phyloP scores from a whole-genome alignment of 305 asterid genomes.

The Nicotiana rustica region DNA sequence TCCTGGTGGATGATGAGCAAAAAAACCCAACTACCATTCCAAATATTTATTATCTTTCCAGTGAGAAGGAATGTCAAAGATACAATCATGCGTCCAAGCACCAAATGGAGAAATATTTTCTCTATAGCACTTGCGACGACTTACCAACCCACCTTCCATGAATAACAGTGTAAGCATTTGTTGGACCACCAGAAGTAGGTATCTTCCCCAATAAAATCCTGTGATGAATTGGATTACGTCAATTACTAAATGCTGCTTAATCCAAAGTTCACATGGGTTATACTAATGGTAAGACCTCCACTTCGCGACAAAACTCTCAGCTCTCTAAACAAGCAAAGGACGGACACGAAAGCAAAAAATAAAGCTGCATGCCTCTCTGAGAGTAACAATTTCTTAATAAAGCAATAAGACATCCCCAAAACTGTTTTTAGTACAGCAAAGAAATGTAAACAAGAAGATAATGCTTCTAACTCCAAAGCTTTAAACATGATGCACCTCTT shows the following conservation, averaged over 20 bases:
- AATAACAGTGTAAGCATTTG: conserved; percentile 79
- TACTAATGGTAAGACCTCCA: conserved; percentile 43
- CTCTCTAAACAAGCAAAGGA: conserved; percentile 28
- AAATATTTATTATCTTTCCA: not conserved
- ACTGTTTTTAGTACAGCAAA: conserved; percentile 15
- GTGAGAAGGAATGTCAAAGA: conserved; percentile 16
- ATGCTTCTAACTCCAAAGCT: conserved; percentile 12
- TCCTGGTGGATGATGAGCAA: conserved; percentile 28
- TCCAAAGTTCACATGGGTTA: conserved; percentile 49
- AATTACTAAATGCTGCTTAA: conserved; percentile 62
- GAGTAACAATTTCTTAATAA: conserved; percentile 6
- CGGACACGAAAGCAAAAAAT: not conserved
- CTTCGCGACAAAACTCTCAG: conserved; percentile 24
- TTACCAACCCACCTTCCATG: conserved; percentile 96
- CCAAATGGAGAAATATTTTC: conserved; percentile 42
- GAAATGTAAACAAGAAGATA: conserved; percentile 13
- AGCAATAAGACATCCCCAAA: conserved; percentile 6
- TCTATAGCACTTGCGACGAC: conserved; percentile 56
- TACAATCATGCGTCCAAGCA: conserved; percentile 38
- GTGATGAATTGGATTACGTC: conserved; percentile 73
- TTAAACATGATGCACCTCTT: conserved; percentile 32
- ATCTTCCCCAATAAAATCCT: conserved; percentile 98
- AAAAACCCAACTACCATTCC: conserved; percentile 10
- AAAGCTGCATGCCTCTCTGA: conserved; percentile 18
- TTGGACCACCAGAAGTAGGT: conserved; percentile 87